Conservation (phyloP, 2,329 filamentous ascomycete genomes). For the Tetracladium maxilliforme region DNA sequence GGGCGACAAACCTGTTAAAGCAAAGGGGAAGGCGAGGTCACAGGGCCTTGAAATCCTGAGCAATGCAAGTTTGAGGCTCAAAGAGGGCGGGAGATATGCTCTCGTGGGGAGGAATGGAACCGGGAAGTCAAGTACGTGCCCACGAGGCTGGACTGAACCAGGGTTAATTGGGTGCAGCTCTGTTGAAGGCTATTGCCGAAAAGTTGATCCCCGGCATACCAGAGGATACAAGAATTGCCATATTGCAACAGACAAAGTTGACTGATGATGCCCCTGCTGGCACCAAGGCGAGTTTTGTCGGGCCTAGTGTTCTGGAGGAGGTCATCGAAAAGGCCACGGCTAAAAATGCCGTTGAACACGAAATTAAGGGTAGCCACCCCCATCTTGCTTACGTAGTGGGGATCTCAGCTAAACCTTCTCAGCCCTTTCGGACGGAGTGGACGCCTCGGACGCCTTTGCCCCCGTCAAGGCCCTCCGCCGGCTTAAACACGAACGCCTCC, state of each 20-base stretch:
- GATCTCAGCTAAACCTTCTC: background rate
- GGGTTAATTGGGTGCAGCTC: constrained; percentile 24
- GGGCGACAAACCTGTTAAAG: constrained; percentile 22
- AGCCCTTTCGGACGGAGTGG: constrained; percentile 45
- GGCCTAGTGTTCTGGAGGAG: constrained; percentile 45
- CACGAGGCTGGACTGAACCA: background rate
- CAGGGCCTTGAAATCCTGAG: constrained; percentile 51
- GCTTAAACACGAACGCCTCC: constrained; percentile 46
- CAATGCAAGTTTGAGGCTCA: constrained; percentile 55
- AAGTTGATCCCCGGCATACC: constrained; percentile 68
- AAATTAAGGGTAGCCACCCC: constrained; percentile 36
- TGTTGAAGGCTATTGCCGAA: constrained; percentile 61
- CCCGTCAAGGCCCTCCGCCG: constrained; percentile 45
- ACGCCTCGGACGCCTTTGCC: constrained; percentile 37
- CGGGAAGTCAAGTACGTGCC: constrained; percentile 58
- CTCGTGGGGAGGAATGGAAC: constrained; percentile 69
- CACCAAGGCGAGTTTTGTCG: constrained; percentile 7
- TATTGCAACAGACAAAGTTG: constrained; percentile 52
- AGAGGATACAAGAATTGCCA: constrained; percentile 46
- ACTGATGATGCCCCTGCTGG: constrained; percentile 14
- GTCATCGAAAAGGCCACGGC: constrained; percentile 48
- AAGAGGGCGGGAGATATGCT: constrained; percentile 62
- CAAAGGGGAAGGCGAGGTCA: constrained; percentile 33
- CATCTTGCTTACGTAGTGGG: background rate
- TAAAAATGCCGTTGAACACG: constrained; percentile 39